phyloP scores from a whole-genome alignment of 2,329 filamentous ascomycete genomes.

The Claviceps digitariae region DNA sequence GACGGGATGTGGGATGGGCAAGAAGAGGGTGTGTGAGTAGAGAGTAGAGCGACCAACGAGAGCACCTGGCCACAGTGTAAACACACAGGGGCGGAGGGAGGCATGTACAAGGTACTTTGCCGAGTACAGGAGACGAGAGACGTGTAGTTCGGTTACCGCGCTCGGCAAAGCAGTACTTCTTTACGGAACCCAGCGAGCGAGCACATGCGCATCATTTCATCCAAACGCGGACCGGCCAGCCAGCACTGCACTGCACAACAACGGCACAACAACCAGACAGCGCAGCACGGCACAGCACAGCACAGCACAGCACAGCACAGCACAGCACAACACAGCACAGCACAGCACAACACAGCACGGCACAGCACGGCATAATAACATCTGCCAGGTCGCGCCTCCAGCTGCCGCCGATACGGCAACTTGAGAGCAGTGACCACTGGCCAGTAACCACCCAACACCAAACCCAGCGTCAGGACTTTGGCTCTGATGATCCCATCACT shows the following conservation, averaged over 20 bases:
- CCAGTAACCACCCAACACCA: no score
- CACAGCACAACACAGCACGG: not conserved
- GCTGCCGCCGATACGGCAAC: no score
- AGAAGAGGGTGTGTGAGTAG: constrained; percentile 9
- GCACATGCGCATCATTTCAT: no score
- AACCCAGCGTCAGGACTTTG: not conserved
- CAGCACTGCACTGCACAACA: not conserved
- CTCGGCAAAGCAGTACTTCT: not conserved
- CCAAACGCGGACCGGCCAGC: no score
- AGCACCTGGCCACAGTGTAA: constrained; percentile 4
- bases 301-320: not conserved
- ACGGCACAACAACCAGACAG: not conserved
- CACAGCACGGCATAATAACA: not conserved
- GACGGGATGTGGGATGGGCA: constrained; percentile 10
- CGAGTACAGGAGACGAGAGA: not conserved
- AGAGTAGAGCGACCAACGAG: constrained; percentile 9
- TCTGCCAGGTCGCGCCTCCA: no score
- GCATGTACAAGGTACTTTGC: not conserved
- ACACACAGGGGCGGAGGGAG: constrained; percentile 4
- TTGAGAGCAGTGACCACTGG: no score
- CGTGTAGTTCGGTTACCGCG: not conserved
- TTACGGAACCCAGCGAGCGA: not conserved
- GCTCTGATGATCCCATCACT: not conserved
- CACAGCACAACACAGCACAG: not conserved
- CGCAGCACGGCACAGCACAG: not conserved